Base-by-base conservation (phyloP, 148 eudicot species). In the Agrostemma githago region DNA sequence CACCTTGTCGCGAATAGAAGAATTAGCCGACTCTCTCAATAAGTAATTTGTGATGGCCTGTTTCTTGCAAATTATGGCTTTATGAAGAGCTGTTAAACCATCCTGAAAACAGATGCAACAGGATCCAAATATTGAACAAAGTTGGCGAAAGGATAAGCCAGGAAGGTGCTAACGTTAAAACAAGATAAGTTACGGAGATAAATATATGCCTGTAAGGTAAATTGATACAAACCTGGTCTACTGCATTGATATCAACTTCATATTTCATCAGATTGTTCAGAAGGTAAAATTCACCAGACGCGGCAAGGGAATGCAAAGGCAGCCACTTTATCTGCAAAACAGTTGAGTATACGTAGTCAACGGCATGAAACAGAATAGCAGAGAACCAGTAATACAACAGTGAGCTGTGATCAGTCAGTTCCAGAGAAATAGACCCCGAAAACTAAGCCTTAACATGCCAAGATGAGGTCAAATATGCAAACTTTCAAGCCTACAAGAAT, bases 11-110 rank as follows among this genome's bases (percentile, higher is more conserved):
- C 88, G 85, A 76, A 85, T 85, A 83, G 92, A 84, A 42, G 99
- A 89, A 79, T 92, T 86, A 66, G 94, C 89, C 40, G 99, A 95
- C 82, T 95, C 96, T 84, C 94, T 88, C 79, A 95, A 76, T 41
- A 95, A 86, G 83, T 63, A 86, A 78, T 87, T 86, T 63, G 83
- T 82, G 42, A 95, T 81, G 64, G 97, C 97, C 79, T 90, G 99
- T 83, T 92, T 92, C 76, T 92, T 92, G 84, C 88, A 83, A 72
- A 84, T 84, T 69, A 89, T 85, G 74, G 97, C 93, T 85, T 78
- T 95, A 83, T 95, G 99, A 79, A 95, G 85, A 39, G 96, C 96
- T 63, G 94, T 92, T 56, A 92, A 84, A 40, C 99, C 99, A 84
- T 85, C 88, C 96, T 92, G 88, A 34, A 54, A 17, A 64, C 39